A percentile compares a stretch with the other conserved stretches of the same genome.
phyloP scores from a whole-genome alignment of 2,329 filamentous ascomycete genomes.

The Trichophaea hybrida region DNA sequence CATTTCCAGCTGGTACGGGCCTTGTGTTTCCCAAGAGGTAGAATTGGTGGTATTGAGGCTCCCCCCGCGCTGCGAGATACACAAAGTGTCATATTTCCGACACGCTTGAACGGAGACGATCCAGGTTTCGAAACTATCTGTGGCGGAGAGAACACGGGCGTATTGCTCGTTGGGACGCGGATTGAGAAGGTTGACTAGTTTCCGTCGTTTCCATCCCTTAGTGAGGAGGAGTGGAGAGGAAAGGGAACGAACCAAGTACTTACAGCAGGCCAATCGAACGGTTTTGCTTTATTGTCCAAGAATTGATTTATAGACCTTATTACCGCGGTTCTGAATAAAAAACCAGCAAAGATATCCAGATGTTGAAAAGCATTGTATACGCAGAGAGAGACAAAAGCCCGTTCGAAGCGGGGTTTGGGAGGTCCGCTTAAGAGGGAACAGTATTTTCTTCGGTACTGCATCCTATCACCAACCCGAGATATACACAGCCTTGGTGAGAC shows the following conservation, averaged over 20 bases:
- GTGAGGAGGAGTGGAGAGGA: too few relatives aligned
- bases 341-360: too few relatives aligned
- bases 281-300: background rate
- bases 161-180: slow-evolving; percentile 7
- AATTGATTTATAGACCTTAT: too few relatives aligned
- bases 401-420: too few relatives aligned
- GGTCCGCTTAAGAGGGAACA: too few relatives aligned
- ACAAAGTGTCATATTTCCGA: background rate
- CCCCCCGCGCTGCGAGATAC: slow-evolving; percentile 3
- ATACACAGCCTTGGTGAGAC: too few relatives aligned
- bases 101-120: slow-evolving; percentile 7
- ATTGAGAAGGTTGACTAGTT: slow-evolving; percentile 12
- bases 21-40: slow-evolving; percentile 1
- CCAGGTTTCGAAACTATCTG: slow-evolving; percentile 7
- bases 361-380: too few relatives aligned
- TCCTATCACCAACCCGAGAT: too few relatives aligned
- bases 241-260: background rate
- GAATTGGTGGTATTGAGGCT: slow-evolving; percentile 8
- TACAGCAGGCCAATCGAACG: background rate
- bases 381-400: too few relatives aligned
- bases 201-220: slow-evolving; percentile 9
- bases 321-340: too few relatives aligned
- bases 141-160: slow-evolving; percentile 5
- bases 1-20: background rate
- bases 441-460: too few relatives aligned